These are phyloP conservation scores for Spinacia oleracea DNA, from an alignment of 179 eudicot genomes.

Conservation along the genomic window DNA sequence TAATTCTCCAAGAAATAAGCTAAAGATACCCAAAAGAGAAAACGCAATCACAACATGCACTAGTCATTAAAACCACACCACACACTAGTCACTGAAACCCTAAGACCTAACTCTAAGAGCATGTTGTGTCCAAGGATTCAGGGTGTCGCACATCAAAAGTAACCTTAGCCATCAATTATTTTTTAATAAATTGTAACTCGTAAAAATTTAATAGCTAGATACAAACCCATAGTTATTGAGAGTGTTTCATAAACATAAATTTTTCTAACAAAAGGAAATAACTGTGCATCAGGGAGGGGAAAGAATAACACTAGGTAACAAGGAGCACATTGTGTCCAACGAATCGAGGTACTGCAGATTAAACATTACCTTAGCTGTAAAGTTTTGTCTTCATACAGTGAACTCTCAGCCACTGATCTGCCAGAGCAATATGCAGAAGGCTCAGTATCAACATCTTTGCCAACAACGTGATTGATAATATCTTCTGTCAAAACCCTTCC, in stretches of 20 bases:
- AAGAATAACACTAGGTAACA: not conserved
- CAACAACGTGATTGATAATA: constrained; percentile 54
- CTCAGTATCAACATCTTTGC: constrained; percentile 41
- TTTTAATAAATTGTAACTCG: not conserved
- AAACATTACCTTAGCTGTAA: constrained; percentile 63
- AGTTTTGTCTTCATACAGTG: constrained; percentile 54
- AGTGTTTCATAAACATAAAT: not conserved
- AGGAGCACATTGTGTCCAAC: not conserved
- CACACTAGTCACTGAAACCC: not conserved
- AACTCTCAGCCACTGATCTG: constrained; percentile 31
- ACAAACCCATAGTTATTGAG: not conserved
- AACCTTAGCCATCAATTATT: not conserved
- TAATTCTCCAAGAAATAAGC: not conserved
- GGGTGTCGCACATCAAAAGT: no score
- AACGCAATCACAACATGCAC: not conserved
- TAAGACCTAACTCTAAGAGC: not conserved
- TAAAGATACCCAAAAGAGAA: not conserved
- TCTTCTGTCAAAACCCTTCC: constrained; percentile 88
- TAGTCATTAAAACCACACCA: not conserved
- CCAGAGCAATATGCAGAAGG: constrained; percentile 31
- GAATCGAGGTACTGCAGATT: not conserved
- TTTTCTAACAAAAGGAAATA: not conserved
- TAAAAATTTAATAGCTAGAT: not conserved
- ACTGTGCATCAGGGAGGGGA: not conserved
- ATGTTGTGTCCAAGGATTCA: no score